A percentile compares a stretch with the other conserved stretches of the same genome.
Evolutionary conservation across 805 yeast species (phyloP).

Genomic region (Candida railenensis): DNA sequence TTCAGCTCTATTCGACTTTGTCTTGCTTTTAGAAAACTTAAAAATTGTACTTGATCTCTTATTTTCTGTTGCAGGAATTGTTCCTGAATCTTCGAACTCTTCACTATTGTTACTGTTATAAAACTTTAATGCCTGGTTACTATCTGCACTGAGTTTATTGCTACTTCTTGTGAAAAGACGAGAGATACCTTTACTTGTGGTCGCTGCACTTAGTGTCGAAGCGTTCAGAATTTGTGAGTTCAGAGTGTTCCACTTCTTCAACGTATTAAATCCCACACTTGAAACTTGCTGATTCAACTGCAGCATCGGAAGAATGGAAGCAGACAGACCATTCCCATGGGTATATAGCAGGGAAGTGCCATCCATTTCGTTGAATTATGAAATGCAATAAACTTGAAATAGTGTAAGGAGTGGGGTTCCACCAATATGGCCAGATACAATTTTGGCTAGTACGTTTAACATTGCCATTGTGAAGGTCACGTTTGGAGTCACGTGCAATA

Average conservation of each 20-base stretch:
- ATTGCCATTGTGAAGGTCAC: no score
- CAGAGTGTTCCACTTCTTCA: slow-evolving; percentile 30
- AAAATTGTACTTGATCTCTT: slow-evolving; percentile 7
- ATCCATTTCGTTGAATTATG: no score
- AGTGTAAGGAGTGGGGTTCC: no score
- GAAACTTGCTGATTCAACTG: slow-evolving; percentile 18
- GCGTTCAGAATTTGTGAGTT: slow-evolving; percentile 19
- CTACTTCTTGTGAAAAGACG: slow-evolving; percentile 19
- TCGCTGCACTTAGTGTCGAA: slow-evolving; percentile 14
- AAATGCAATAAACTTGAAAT: no score
- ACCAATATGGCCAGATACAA: no score
- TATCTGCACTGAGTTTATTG: not conserved
- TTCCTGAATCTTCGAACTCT: slow-evolving; percentile 7
- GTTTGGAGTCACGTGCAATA: no score
- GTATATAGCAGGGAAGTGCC: not conserved
- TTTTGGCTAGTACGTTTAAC: no score
- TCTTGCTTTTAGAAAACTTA: slow-evolving; percentile 12
- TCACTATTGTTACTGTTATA: slow-evolving; percentile 10
- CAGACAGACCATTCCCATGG: slow-evolving; percentile 4
- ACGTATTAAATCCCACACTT: slow-evolving; percentile 30
- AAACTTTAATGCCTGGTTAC: not conserved
- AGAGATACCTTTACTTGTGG: slow-evolving; percentile 27
- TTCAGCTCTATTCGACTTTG: slow-evolving; percentile 11
- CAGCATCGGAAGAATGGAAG: slow-evolving; percentile 1
- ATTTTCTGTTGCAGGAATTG: slow-evolving; percentile 6